Conservation (phyloP, 495 filamentous ascomycete species). For the Cladorrhinum samala region DNA sequence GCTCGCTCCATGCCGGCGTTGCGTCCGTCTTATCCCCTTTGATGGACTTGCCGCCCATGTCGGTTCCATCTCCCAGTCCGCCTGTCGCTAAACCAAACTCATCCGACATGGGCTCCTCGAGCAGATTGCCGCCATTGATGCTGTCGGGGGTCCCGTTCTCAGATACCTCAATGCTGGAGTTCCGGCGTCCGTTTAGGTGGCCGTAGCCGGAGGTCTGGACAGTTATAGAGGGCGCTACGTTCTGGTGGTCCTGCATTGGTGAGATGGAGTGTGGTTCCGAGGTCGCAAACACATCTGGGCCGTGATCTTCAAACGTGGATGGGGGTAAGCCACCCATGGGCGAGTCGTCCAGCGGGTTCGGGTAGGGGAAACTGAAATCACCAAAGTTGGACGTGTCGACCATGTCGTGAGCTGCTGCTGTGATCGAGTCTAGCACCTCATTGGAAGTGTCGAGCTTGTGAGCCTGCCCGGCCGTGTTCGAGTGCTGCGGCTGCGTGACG, state of each 20-base stretch:
- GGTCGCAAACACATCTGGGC: constrained; percentile 33
- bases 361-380: constrained; percentile 43
- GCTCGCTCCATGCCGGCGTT: constrained; percentile 80
- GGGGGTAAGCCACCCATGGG: constrained; percentile 33
- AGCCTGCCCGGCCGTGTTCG: constrained; percentile 17
- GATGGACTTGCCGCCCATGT: constrained; percentile 38
- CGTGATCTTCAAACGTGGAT: constrained; percentile 32
- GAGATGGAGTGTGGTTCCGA: constrained; percentile 31
- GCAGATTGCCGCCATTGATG: constrained; percentile 38
- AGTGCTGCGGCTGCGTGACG: constrained; percentile 18
- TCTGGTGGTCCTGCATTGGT: constrained; percentile 36
- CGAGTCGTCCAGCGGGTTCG: constrained; percentile 32
- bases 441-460: constrained; percentile 27
- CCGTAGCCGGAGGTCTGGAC: constrained; percentile 25
- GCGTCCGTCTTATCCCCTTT: constrained; percentile 54
- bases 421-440: constrained; percentile 25
- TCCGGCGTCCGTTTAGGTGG: constrained; percentile 19
- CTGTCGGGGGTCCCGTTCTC: constrained; percentile 46
- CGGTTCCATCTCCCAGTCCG: constrained; percentile 42
- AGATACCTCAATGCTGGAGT: constrained; percentile 35
- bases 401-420: constrained; percentile 26
- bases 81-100: constrained; percentile 46
- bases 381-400: constrained; percentile 36
- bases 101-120: constrained; percentile 47
- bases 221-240: constrained; percentile 31